phyloP scores from a whole-genome alignment of 2,329 filamentous ascomycete species.

The Neophaeococcomyces aloes region DNA sequence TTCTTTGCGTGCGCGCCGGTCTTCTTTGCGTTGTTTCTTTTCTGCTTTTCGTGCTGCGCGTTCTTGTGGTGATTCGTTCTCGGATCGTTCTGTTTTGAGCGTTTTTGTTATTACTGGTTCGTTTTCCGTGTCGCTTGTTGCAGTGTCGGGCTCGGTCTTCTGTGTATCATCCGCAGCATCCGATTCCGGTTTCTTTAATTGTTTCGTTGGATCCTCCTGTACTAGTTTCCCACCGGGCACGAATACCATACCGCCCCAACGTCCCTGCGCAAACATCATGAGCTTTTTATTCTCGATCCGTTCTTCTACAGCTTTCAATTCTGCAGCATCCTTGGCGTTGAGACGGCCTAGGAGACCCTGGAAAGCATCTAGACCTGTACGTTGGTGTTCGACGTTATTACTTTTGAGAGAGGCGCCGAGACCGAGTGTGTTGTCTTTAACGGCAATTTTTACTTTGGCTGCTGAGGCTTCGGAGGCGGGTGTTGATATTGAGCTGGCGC shows the following conservation, averaged over 20 bases:
- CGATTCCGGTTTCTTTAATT: constrained; percentile 23
- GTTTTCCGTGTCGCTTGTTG: constrained; percentile 18
- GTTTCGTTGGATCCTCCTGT: constrained; percentile 43
- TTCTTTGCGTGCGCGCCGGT: constrained; percentile 23
- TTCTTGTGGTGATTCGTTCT: constrained; percentile 11
- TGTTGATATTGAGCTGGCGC: constrained; percentile 37
- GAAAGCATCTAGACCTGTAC: constrained; percentile 78
- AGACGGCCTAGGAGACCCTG: constrained; percentile 76
- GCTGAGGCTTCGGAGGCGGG: constrained; percentile 8
- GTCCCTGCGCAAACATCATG: constrained; percentile 61
- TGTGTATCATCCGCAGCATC: constrained; percentile 43
- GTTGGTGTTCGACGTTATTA: constrained; percentile 54
- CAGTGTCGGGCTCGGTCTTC: constrained; percentile 21
- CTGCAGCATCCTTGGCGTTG: constrained; percentile 74
- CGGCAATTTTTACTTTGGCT: constrained; percentile 15
- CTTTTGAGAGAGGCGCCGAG: constrained; percentile 64
- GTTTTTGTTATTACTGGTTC: constrained; percentile 23
- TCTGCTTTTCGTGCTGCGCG: constrained; percentile 21
- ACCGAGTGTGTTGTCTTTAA: constrained; percentile 88
- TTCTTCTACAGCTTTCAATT: constrained; percentile 59
- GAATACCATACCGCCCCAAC: constrained; percentile 74
- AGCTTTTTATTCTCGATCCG: constrained; percentile 60
- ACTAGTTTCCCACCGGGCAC: constrained; percentile 69
- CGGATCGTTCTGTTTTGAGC: constrained; percentile 10
- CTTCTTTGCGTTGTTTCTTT: constrained; percentile 24